A percentile compares a stretch with the other conserved stretches of the same genome.
Conservation (phyloP, 306 rosid genomes). For the Cyclanthera cordifolia region DNA sequence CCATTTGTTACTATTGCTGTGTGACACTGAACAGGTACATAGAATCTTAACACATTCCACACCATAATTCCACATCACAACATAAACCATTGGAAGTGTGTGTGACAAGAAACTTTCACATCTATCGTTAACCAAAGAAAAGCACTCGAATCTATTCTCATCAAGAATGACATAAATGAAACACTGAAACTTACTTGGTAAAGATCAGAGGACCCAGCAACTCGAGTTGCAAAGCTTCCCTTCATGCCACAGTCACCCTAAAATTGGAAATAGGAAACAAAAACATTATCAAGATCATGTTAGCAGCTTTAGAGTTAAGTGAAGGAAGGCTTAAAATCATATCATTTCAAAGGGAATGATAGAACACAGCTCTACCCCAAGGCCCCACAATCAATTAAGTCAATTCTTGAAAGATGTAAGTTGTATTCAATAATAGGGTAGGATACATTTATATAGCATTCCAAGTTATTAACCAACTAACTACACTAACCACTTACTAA, state of each 20-base stretch:
- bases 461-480: too few relatives aligned
- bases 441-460: too few relatives aligned
- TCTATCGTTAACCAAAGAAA: not conserved
- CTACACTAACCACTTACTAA: too few relatives aligned
- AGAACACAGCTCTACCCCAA: too few relatives aligned
- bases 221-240: constrained; percentile 86
- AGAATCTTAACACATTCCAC: not conserved
- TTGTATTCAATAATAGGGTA: too few relatives aligned
- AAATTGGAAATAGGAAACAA: not conserved
- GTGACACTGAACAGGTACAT: too few relatives aligned
- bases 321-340: not conserved
- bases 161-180: not conserved
- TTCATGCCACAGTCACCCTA: constrained; percentile 79
- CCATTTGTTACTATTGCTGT: too few relatives aligned
- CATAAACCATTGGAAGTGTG: not conserved
- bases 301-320: not conserved
- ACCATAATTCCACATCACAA: not conserved
- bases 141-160: not conserved
- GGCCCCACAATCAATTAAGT: too few relatives aligned
- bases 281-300: not conserved
- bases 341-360: not conserved
- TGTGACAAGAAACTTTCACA: not conserved
- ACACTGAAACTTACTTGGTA: constrained; percentile 49
- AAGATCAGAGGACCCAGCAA: constrained; percentile 91
- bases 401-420: too few relatives aligned